phyloP scores from a whole-genome alignment of 2,329 filamentous ascomycete genomes.

The Helminthosporium solani region DNA sequence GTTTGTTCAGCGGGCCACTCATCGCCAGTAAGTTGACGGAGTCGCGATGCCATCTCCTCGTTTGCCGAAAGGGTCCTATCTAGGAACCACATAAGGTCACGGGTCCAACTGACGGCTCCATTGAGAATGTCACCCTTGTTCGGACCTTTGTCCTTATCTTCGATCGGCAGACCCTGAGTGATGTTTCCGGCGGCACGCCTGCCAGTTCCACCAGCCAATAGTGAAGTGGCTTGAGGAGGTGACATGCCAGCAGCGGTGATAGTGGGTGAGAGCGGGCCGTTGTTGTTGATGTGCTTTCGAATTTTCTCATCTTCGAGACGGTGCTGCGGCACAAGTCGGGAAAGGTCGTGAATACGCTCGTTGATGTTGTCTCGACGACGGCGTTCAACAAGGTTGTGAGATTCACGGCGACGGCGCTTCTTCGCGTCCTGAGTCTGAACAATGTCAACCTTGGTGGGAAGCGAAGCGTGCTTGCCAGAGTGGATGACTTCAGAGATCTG shows the following conservation, averaged over 20 bases:
- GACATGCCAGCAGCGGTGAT: conserved; percentile 69
- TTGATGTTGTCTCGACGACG: conserved; percentile 97
- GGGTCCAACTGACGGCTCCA: conserved; percentile 93
- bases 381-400: conserved; percentile 94
- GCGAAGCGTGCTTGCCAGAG: conserved; percentile 77
- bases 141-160: conserved; percentile 97
- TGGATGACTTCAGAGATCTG: conserved; percentile 89
- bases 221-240: conserved; percentile 77
- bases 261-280: conserved; percentile 82
- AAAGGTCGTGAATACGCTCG: conserved; percentile 94
- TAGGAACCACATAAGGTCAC: conserved; percentile 96
- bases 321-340: conserved; percentile 87
- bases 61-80: conserved; percentile 87
- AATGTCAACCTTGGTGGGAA: conserved; percentile 77
- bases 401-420: conserved; percentile 84
- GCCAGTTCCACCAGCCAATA: conserved; percentile 81
- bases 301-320: conserved; percentile 96
- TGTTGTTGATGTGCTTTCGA: conserved; percentile 89
- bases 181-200: conserved; percentile 82
- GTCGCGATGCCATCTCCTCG: conserved; percentile 72
- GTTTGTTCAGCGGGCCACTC: conserved; percentile 52
- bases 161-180: conserved; percentile 85
- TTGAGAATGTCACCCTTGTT: conserved; percentile 99
- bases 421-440: conserved; percentile 87
- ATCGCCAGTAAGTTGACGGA: conserved; percentile 52